Evolutionary conservation across 2,329 filamentous ascomycete genomes (phyloP), one percentile per base, ranked within the genome.

Genomic region (Apiospora arundinis): DNA sequence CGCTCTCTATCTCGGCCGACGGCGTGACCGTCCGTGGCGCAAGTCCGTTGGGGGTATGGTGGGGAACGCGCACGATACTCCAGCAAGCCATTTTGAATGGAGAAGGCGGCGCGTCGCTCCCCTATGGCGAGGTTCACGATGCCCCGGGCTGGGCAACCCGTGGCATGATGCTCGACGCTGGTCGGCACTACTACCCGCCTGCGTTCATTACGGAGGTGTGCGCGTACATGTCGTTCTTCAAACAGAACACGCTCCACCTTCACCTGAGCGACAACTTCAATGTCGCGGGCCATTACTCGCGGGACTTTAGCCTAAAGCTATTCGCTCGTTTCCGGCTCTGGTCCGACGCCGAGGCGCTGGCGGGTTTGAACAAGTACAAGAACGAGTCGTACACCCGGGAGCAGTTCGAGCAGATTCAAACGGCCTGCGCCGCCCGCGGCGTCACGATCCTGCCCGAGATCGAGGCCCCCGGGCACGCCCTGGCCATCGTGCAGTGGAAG

Each of bases 371-470:
- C 69, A 84, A 83, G 25, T 78, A 85, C 67, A 74, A 77, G 42
- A 90, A 90, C 71, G 88, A 91, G 74, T 89, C 88, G 0, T 88
- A 90, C 65, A 85, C 84, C 0, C 80, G 82, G 8, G 77, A 79
- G 0, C 83, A 88, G 7, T 89, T 89, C 72, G 85, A 88, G 25
- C 79, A 83, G 0, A 83, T 91, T 8, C 87, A 91, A 74, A 74
- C 77, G 0, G 80, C 83, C 52, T 91, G 89, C 73, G 88, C 85
- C 0, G 78, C 82, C 0, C 83, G 88, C 5, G 89, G 89, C 4
- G 85, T 91, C 1, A 89, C 88, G 0, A 80, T 91, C 0, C 82
- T 90, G 4, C 88, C 89, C 0, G 89, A 91, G 76, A 89, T 91
- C 32, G 89, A 91, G 76, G 83, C 87, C 0, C 89, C 89, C 0